Conservation (phyloP, 225 moss, liverwort and hornwort genomes). For the Antitrichia curtipendula region DNA sequence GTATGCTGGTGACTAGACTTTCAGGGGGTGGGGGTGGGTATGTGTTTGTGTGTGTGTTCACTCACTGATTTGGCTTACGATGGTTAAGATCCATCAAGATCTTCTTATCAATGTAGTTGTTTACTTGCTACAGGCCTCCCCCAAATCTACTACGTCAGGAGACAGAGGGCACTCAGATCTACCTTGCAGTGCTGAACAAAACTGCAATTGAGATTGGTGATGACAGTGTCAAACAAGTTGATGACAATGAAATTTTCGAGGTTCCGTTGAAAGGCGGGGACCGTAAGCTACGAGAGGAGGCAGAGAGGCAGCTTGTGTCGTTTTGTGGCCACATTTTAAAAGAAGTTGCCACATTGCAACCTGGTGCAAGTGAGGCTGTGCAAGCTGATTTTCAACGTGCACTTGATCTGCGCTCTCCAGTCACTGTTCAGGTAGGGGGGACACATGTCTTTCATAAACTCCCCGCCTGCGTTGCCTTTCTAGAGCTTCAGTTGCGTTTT, state of each 20-base stretch:
- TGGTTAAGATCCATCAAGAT: neutral
- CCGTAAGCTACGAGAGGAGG: slow-evolving; percentile 66
- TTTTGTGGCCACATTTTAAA: slow-evolving; percentile 89
- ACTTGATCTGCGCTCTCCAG: slow-evolving; percentile 71
- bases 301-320: slow-evolving; percentile 76
- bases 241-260: slow-evolving; percentile 11
- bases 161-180: slow-evolving; percentile 78
- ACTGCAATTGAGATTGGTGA: slow-evolving; percentile 16
- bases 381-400: slow-evolving; percentile 82
- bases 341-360: slow-evolving; percentile 78
- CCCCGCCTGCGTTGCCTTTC: neutral
- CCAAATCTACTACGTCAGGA: slow-evolving; percentile 92
- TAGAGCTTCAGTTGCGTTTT: neutral
- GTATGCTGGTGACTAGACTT: slow-evolving; percentile 14
- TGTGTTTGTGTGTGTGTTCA: too few relatives aligned
- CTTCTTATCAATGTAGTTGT: neutral
- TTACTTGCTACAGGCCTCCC: slow-evolving; percentile 48
- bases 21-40: neutral
- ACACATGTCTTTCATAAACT: neutral
- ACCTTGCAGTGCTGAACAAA: slow-evolving; percentile 73
- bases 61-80: neutral
- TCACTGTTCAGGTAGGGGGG: slow-evolving; percentile 69
- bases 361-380: slow-evolving; percentile 61
- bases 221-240: neutral
- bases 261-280: slow-evolving; percentile 38